Percentiles rank a stretch among this genome's conserved stretches.
Evolutionary conservation across 768 basidiomycete species (phyloP).

Genomic region (Amanita polypyramis): DNA sequence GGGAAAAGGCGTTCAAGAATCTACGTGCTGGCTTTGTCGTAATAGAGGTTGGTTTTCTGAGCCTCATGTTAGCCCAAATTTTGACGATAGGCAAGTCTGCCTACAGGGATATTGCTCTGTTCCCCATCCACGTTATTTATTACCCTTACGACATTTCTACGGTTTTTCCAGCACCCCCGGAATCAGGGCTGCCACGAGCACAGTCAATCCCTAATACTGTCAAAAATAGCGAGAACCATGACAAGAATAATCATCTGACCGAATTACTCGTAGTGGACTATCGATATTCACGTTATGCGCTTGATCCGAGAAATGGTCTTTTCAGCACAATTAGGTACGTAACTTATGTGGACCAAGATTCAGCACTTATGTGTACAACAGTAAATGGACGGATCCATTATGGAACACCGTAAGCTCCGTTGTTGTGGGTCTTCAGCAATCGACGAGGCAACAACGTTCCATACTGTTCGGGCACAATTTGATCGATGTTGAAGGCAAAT

Average conservation of each 20-base stretch:
- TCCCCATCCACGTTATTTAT: constrained; percentile 53
- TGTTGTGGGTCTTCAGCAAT: constrained; percentile 49
- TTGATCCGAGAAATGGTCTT: constrained; percentile 76
- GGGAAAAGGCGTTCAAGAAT: constrained; percentile 74
- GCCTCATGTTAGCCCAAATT: constrained; percentile 1
- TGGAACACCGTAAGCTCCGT: constrained; percentile 59
- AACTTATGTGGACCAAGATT: neutral
- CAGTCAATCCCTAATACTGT: constrained; percentile 14
- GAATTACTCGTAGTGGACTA: constrained; percentile 73
- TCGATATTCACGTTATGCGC: constrained; percentile 82
- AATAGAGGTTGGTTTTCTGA: constrained; percentile 61
- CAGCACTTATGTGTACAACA: constrained; percentile 19
- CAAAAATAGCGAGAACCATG: constrained; percentile 22
- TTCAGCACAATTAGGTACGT: constrained; percentile 74
- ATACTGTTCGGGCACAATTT: constrained; percentile 76
- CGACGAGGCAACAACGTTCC: constrained; percentile 51
- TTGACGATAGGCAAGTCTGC: constrained; percentile 51
- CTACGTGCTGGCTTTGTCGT: constrained; percentile 67
- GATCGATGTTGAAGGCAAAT: constrained; percentile 87
- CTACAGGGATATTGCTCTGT: constrained; percentile 71
- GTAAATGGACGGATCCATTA: constrained; percentile 82
- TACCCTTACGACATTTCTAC: constrained; percentile 77
- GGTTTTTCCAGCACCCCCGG: constrained; percentile 45
- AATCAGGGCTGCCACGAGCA: constrained; percentile 13
- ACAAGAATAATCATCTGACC: constrained; percentile 29